A percentile compares a stretch with the other conserved stretches of the same genome.
phyloP scores from a whole-genome alignment of 108 stramenopile genomes.

The Discostella stelligeroides region DNA sequence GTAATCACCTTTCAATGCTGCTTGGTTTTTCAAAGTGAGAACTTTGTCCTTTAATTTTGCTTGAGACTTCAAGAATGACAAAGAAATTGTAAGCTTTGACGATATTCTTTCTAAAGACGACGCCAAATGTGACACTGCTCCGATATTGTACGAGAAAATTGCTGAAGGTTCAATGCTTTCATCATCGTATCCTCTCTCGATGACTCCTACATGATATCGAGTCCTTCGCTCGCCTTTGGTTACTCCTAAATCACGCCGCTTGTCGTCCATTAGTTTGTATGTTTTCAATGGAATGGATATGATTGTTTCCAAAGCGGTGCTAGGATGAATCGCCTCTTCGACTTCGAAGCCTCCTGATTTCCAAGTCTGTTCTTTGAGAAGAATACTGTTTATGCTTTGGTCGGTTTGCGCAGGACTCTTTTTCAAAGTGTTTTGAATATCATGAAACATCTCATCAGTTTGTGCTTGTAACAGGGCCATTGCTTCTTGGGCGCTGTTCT shows the following conservation, averaged over 20 bases:
- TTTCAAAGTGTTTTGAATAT: no score
- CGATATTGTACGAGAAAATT: constrained; percentile 50
- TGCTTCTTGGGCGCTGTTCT: constrained; percentile 1
- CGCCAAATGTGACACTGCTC: constrained; percentile 40
- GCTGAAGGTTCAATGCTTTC: constrained; percentile 23
- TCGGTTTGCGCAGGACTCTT: no score
- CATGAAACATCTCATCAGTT: constrained; percentile 16
- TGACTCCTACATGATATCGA: constrained; percentile 34
- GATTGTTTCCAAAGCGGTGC: constrained; percentile 27
- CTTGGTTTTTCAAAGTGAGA: constrained; percentile 1
- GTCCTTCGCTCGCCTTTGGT: constrained; percentile 32
- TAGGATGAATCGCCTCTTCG: constrained; percentile 15
- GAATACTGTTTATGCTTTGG: constrained; percentile 4
- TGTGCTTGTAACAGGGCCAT: neutral
- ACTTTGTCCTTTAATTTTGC: constrained; percentile 13
- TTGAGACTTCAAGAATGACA: constrained; percentile 15
- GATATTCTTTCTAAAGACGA: constrained; percentile 22
- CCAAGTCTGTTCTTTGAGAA: constrained; percentile 23
- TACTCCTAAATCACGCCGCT: constrained; percentile 20
- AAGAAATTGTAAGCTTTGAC: constrained; percentile 5
- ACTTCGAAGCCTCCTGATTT: constrained; percentile 18
- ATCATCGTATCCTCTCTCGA: constrained; percentile 10
- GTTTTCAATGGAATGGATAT: constrained; percentile 18
- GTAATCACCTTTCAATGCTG: neutral
- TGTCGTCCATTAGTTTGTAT: constrained; percentile 40